Evolutionary conservation across 2,329 filamentous ascomycete genomes (phyloP), one percentile per base, ranked within the genome.

Genomic region (Xylaria digitata): DNA sequence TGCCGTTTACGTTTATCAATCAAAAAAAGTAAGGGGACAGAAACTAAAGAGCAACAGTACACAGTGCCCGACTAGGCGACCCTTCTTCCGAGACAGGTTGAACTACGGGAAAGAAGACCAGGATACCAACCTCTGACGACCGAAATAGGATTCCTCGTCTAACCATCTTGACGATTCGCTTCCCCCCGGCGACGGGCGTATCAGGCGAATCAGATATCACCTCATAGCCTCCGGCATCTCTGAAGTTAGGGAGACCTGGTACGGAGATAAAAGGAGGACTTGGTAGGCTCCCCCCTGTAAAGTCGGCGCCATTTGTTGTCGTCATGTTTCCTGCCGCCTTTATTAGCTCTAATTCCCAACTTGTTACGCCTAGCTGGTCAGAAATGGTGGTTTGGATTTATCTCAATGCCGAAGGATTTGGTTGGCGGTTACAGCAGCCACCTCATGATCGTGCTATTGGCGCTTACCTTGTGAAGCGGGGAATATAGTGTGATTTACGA

Each of bases 241-340:
- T 85, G 75, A 93, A 89, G 79, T 93, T 93, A 68, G 82, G 82
- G 42, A 92, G 82, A 21, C 89, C 89, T 2, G 83, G 79, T 40
- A 90, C 80, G 60, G 75, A 63, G 64, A 84, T 72, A 72, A 87
- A 88, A 9, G 85, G 85, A 17, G 83, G 83, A 3, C 74, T 77
- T 4, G 73, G 74, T 15, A 74, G 66, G 11, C 30, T 26, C 4
- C 40, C 19, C 49, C 42, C 32, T 45, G 45, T 8, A 9, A 17
- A 23, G 30, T 17, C 50, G 34, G 60, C 19, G 40, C 40, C 46
- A 43, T 54, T 56, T 17, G 23, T 48, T 53, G 60, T 43, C 26
- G 66, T 46, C 60, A 67, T 64, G 13, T n/a, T 57, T 46, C 40
- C 59, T 63, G 23, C 53, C 32, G 30, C 9, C 26, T 13, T 40